Evolutionary conservation across 352 stramenopile genomes (phyloP).

Genomic region (Pythium coloratum): DNA sequence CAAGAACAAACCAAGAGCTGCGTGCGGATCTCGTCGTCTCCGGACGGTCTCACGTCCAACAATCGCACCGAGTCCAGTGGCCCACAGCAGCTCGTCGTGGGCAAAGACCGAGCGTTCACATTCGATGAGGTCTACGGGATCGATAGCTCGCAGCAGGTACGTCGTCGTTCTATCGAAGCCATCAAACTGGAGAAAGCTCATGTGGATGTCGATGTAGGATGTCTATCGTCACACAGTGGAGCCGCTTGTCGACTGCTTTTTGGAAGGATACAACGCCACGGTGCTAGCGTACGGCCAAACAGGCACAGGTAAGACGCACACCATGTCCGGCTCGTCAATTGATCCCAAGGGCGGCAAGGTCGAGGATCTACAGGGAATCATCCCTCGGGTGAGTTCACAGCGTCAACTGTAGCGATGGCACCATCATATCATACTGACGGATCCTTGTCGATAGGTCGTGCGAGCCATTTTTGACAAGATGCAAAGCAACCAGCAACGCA

Average conservation of each 20-base stretch:
- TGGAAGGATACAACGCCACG: slow-evolving; percentile 84
- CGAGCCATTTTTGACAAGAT: slow-evolving; percentile 75
- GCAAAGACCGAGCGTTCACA: slow-evolving; percentile 85
- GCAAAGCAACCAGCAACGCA: slow-evolving; percentile 34
- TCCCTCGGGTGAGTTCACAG: slow-evolving; percentile 62
- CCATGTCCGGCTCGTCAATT: slow-evolving; percentile 80
- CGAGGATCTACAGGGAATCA: slow-evolving; percentile 73
- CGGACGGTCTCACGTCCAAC: slow-evolving; percentile 43
- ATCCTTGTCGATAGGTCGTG: slow-evolving; percentile 35
- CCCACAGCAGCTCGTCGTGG: slow-evolving; percentile 76
- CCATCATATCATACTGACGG: slow-evolving; percentile 8
- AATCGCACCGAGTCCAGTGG: slow-evolving; percentile 18
- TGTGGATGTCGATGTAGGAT: slow-evolving; percentile 32
- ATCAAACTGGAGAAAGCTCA: background rate
- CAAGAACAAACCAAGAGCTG: slow-evolving; percentile 77
- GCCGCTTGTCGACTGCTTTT: slow-evolving; percentile 72
- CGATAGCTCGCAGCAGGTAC: slow-evolving; percentile 63
- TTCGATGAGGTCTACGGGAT: slow-evolving; percentile 88
- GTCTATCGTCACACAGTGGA: slow-evolving; percentile 71
- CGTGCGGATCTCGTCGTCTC: slow-evolving; percentile 54
- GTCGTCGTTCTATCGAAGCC: background rate
- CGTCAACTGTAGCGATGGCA: background rate
- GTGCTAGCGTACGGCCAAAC: slow-evolving; percentile 87
- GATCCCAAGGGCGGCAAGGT: slow-evolving; percentile 50
- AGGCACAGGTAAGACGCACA: slow-evolving; percentile 95